Conservation (phyloP, 257 asterid genomes). For the Solanum okadae region DNA sequence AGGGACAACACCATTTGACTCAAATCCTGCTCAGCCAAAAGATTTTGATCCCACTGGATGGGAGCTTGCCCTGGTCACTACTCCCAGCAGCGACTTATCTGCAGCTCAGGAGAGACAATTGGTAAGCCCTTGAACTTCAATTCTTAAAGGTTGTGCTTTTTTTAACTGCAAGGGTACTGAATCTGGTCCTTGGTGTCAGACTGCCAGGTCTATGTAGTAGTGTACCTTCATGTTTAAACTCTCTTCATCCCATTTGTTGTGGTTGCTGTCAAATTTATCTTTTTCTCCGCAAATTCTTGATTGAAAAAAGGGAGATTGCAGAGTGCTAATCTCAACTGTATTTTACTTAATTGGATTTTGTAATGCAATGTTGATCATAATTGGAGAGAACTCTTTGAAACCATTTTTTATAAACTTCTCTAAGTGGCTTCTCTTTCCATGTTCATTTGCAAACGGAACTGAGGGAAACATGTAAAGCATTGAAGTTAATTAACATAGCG, state of each 20-base stretch:
- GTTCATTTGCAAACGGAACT: neutral
- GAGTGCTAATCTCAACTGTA: neutral
- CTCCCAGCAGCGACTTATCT: constrained; percentile 83
- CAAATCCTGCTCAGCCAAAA: constrained; percentile 37
- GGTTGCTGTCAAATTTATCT: neutral
- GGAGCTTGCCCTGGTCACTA: constrained; percentile 91
- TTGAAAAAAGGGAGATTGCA: neutral
- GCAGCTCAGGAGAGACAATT: constrained; percentile 80
- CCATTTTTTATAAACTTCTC: neutral
- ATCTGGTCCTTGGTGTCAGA: neutral
- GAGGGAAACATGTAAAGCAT: neutral
- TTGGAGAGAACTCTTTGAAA: neutral
- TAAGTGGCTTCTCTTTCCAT: neutral
- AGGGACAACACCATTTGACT: constrained; percentile 52
- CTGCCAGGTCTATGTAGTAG: neutral
- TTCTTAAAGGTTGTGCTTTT: neutral
- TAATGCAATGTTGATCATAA: neutral
- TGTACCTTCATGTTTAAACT: neutral
- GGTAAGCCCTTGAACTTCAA: constrained; percentile 32
- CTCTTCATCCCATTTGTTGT: neutral
- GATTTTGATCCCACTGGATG: constrained; percentile 79
- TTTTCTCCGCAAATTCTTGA: neutral
- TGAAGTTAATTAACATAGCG: neutral
- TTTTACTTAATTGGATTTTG: neutral
- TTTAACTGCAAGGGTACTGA: neutral